These are phyloP conservation scores for Camellia lanceoleosa DNA, from an alignment of 148 eudicot species.

Conservation along the genomic window DNA sequence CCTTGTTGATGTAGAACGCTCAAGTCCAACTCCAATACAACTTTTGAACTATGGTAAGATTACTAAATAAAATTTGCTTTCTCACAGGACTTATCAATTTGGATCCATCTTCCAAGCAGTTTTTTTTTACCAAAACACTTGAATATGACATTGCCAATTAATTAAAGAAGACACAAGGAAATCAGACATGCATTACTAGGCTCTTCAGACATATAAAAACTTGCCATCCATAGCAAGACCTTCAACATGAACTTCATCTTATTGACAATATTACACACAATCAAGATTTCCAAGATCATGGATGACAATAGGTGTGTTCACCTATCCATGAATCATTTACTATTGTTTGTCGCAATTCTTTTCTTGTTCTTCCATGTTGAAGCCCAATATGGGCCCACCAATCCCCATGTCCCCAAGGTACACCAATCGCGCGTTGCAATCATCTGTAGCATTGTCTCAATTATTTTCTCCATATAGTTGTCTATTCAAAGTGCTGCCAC, in stretches of 20 bases:
- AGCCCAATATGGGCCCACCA: background rate
- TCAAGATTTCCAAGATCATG: background rate
- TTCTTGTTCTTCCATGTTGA: background rate
- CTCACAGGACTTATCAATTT: no score
- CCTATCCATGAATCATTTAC: background rate
- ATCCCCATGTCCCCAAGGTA: background rate
- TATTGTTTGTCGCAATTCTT: background rate
- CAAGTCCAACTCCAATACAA: no score
- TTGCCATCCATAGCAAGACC: background rate
- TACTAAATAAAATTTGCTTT: no score
- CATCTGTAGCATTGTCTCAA: conserved; percentile 14
- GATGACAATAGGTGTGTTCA: background rate
- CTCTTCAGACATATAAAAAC: background rate
- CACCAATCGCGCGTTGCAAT: conserved; percentile 25
- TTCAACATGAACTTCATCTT: background rate
- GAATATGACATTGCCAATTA: no score
- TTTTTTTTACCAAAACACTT: no score
- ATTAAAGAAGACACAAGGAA: background rate
- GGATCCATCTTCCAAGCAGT: no score
- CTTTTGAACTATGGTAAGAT: no score
- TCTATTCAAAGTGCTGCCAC: conserved; percentile 24
- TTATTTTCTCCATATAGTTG: conserved; percentile 16
- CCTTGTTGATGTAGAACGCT: no score
- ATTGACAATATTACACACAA: background rate
- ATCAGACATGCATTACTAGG: background rate